Evolutionary conservation across 1,139 yeast species (phyloP), one percentile per base, ranked within the genome.

Genomic region (Spencermartinsiella ligniputridi): DNA sequence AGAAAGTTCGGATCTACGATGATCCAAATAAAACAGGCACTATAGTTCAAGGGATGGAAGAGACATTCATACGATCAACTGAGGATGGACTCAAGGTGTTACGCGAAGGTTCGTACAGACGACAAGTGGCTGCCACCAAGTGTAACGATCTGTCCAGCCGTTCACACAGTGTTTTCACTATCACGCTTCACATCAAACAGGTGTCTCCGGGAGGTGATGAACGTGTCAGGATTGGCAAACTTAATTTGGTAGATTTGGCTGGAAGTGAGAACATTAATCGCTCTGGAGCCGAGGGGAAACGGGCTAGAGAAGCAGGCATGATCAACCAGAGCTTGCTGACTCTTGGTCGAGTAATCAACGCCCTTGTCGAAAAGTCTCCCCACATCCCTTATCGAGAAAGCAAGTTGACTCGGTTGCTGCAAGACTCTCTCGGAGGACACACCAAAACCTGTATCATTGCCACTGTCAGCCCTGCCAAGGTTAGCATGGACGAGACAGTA

Each of bases 341-440:
- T 0, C 71, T 89, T 39, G 97, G 96, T 0, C 69, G 95, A 44
- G 96, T 89, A 1, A 88, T 89, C 34, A 87, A 82, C 57, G 74
- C 85, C 1, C 70, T 88, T 39, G 83, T 78, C 2, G 83, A 77
- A 50, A 71, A 72, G 36, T 68, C 78, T 19, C 66, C 75, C 5
- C 94, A 85, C 63, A 76, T 88, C 15, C 96, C 97, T 0, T 89
- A 87, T 58, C 70, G 97, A 51, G 95, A 86, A 61, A 85, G 95
- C 0, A 86, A 84, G 60, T 72, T 87, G 44, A 87, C 96, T 0
- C 72, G 94, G 50, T 63, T 87, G 39, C 69, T 87, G 42, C 92
- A 84, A 56, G 95, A 87, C 58, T 85, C 95, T 0, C 70, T 87
- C 21, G 95, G 95, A 1, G 95, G 96, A 4, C 73, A 76, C 43